Conservation (phyloP, 192 early-diverging fungal genomes). For the Coemansia sp. region DNA sequence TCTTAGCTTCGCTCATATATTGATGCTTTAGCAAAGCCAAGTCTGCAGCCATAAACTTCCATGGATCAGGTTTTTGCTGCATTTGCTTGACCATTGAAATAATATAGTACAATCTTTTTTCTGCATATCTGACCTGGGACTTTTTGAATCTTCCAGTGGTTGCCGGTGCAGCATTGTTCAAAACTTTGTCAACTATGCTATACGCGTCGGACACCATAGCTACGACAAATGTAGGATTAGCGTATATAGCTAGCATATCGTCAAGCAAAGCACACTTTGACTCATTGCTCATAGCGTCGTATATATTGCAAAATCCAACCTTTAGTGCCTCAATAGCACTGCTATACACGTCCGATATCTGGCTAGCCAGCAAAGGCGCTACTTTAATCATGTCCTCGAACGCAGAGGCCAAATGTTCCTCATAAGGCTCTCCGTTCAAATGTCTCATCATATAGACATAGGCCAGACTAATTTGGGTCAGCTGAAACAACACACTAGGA, state of each 20-base stretch:
- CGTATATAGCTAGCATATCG: slow-evolving; percentile 29
- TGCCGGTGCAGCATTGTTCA: neutral
- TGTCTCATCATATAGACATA: slow-evolving; percentile 52
- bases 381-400: slow-evolving; percentile 18
- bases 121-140: slow-evolving; percentile 13
- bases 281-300: slow-evolving; percentile 16
- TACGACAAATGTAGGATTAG: slow-evolving; percentile 14
- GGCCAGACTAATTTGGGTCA: slow-evolving; percentile 32
- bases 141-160: neutral
- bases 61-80: slow-evolving; percentile 21
- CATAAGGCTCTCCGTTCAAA: slow-evolving; percentile 35
- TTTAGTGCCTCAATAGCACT: slow-evolving; percentile 32
- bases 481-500: slow-evolving; percentile 48
- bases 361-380: slow-evolving; percentile 26
- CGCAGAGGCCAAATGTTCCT: slow-evolving; percentile 11
- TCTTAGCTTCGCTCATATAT: slow-evolving; percentile 23
- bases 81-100: slow-evolving; percentile 38
- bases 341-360: slow-evolving; percentile 27
- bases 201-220: slow-evolving; percentile 43
- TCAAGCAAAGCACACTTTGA: slow-evolving; percentile 27
- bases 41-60: slow-evolving; percentile 45
- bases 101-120: slow-evolving; percentile 34
- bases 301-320: slow-evolving; percentile 24
- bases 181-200: slow-evolving; percentile 2
- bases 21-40: slow-evolving; percentile 30